These are phyloP conservation scores for Auxenochlorella pyrenoidosa DNA, from an alignment of 139 green algal species.

Conservation along the genomic window DNA sequence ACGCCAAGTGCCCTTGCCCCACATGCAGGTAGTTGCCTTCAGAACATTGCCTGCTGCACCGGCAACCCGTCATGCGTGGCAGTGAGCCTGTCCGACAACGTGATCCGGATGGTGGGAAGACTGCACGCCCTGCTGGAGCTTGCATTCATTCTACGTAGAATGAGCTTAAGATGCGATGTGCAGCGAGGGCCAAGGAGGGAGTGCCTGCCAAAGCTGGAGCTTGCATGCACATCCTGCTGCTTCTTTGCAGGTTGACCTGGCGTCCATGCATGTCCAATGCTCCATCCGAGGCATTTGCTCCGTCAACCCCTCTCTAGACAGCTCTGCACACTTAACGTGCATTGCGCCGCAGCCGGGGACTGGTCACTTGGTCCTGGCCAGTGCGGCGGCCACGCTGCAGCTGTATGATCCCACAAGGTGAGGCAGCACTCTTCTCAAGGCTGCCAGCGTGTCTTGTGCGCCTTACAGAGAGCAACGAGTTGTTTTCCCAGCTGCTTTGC, in stretches of 20 bases:
- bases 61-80: neutral
- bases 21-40: neutral
- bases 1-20: too few species aligned
- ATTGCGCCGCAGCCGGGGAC: neutral
- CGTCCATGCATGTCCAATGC: neutral
- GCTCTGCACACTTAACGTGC: neutral
- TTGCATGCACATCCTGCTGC: neutral
- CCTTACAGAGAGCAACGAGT: too few species aligned
- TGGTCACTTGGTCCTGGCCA: neutral
- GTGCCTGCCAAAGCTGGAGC: neutral
- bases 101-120: neutral
- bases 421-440: neutral
- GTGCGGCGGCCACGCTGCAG: neutral
- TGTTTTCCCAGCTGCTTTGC: neutral
- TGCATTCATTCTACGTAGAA: too few species aligned
- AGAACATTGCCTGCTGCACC: neutral
- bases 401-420: neutral
- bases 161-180: too few species aligned
- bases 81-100: slow-evolving; percentile 3
- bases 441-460: neutral
- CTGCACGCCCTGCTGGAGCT: neutral
- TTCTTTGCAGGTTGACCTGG: neutral
- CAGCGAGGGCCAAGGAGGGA: too few species aligned
- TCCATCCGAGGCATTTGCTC: neutral
- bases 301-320: too few species aligned